Conservation (phyloP, 2,329 filamentous ascomycete genomes). For the Didymella pinodella region DNA sequence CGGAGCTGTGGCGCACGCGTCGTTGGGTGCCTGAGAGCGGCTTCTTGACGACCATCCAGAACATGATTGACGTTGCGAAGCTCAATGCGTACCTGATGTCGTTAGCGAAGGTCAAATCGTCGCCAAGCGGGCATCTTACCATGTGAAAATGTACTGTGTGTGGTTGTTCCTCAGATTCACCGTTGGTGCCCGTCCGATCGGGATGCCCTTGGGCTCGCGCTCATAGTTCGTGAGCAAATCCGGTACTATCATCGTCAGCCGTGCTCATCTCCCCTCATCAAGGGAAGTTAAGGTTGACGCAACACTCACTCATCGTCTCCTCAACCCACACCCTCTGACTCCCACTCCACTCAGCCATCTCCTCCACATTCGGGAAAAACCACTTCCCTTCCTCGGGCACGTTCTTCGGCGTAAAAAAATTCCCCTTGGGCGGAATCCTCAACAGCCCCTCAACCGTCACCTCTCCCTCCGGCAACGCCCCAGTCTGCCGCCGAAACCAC, state of each 20-base stretch:
- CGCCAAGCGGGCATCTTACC: slow-evolving; percentile 64
- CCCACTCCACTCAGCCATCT: slow-evolving; percentile 86
- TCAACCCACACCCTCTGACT: slow-evolving; percentile 95
- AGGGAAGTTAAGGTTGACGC: too few species aligned
- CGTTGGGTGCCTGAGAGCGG: slow-evolving; percentile 76
- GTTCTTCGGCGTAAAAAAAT: slow-evolving; percentile 95
- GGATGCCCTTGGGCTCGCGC: slow-evolving; percentile 80
- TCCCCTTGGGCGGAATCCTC: slow-evolving; percentile 93
- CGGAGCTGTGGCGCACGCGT: slow-evolving; percentile 77
- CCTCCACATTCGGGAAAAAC: slow-evolving; percentile 90
- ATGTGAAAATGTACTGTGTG: slow-evolving; percentile 98
- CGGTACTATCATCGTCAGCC: slow-evolving; percentile 65
- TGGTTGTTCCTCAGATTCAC: slow-evolving; percentile 97
- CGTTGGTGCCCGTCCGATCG: slow-evolving; percentile 85
- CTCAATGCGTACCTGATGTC: slow-evolving; percentile 79
- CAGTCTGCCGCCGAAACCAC: slow-evolving; percentile 60
- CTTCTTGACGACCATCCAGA: slow-evolving; percentile 94
- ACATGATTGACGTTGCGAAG: slow-evolving; percentile 88
- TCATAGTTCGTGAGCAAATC: slow-evolving; percentile 80
- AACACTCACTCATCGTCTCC: slow-evolving; percentile 81
- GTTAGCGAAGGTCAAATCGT: slow-evolving; percentile 23
- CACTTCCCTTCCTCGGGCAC: slow-evolving; percentile 83
- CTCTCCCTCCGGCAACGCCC: slow-evolving; percentile 72
- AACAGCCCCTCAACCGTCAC: slow-evolving; percentile 85
- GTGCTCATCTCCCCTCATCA: slow-evolving; percentile 17